Percentiles rank a stretch among this genome's conserved stretches.
These are phyloP conservation scores for Phytophthora tentaculata DNA, from an alignment of 352 stramenopile species.

Conservation along the genomic window DNA sequence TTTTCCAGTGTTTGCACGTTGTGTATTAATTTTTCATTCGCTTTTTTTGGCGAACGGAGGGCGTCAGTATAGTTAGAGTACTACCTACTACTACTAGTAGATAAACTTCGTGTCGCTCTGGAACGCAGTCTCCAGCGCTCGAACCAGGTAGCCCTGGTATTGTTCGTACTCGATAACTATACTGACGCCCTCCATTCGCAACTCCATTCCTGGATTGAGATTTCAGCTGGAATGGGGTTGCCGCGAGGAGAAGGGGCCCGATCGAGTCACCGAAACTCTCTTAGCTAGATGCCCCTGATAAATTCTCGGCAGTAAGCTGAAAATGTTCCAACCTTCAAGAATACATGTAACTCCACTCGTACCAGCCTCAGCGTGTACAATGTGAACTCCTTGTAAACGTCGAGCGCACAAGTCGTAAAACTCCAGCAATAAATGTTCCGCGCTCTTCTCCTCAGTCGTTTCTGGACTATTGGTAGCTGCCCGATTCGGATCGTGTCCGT, in stretches of 20 bases:
- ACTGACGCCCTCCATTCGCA: too few relatives aligned
- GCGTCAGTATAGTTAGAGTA: too few relatives aligned
- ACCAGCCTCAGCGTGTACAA: constrained; percentile 64
- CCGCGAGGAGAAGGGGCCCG: constrained; percentile 40
- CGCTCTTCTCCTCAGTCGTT: constrained; percentile 36
- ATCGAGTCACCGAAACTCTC: constrained; percentile 44
- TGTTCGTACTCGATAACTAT: too few relatives aligned
- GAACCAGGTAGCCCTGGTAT: constrained; percentile 93
- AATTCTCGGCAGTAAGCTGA: constrained; percentile 62
- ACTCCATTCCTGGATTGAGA: too few relatives aligned
- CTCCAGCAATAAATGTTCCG: constrained; percentile 61
- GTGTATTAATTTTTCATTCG: too few relatives aligned
- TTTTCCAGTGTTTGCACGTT: background rate
- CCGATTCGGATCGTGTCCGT: constrained; percentile 6
- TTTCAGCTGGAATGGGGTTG: constrained; percentile 25
- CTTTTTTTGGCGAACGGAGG: too few relatives aligned
- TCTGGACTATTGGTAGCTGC: constrained; percentile 11
- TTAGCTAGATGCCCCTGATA: constrained; percentile 29
- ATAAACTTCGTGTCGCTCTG: constrained; percentile 88
- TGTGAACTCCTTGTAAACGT: constrained; percentile 57
- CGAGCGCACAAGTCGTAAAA: constrained; percentile 60
- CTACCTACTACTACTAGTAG: too few relatives aligned
- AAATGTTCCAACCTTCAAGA: constrained; percentile 72
- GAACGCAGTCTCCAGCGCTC: constrained; percentile 95
- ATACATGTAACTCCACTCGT: constrained; percentile 65